Percentiles rank a stretch among this genome's conserved stretches.
These are phyloP conservation scores for Exserohilum rostratum DNA, from an alignment of 2,329 filamentous ascomycete genomes.

Conservation along the genomic window DNA sequence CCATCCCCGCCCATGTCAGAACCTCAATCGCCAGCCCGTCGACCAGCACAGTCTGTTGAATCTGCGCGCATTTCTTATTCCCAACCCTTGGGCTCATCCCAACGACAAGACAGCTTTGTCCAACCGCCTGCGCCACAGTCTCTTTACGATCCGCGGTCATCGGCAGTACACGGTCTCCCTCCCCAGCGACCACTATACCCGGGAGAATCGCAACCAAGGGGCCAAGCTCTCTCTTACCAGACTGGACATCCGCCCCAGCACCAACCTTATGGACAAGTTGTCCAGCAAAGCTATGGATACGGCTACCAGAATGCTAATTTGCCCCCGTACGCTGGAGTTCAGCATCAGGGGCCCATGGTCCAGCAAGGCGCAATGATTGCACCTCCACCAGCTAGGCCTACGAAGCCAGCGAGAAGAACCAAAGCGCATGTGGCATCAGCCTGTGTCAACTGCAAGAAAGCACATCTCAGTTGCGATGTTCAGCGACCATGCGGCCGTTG, in stretches of 20 bases:
- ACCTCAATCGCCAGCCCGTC: slow-evolving; percentile 53
- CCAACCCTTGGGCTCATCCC: slow-evolving; percentile 28
- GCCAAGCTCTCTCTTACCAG: slow-evolving; percentile 35
- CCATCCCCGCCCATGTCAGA: slow-evolving; percentile 60
- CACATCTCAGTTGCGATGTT: slow-evolving; percentile 71
- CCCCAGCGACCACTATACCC: slow-evolving; percentile 41
- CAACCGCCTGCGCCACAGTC: slow-evolving; percentile 34
- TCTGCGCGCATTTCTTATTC: slow-evolving; percentile 38
- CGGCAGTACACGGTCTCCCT: slow-evolving; percentile 22
- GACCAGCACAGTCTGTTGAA: slow-evolving; percentile 45
- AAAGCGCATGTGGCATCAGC: slow-evolving; percentile 85
- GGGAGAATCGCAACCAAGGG: slow-evolving; percentile 34
- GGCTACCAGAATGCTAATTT: slow-evolving; percentile 33
- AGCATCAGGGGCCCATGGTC: slow-evolving; percentile 38
- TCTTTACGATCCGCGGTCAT: slow-evolving; percentile 33
- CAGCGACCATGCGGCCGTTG: slow-evolving; percentile 81
- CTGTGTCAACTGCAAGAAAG: slow-evolving; percentile 84
- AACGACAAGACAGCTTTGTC: slow-evolving; percentile 32
- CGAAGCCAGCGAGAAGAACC: slow-evolving; percentile 54
- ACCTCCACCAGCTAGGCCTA: slow-evolving; percentile 38
- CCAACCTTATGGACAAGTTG: slow-evolving; percentile 32
- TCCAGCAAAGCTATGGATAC: slow-evolving; percentile 39
- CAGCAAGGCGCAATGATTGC: slow-evolving; percentile 42
- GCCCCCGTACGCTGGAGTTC: slow-evolving; percentile 33
- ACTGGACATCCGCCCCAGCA: slow-evolving; percentile 32